A percentile compares a stretch with the other conserved stretches of the same genome.
Conservation (phyloP, 495 filamentous ascomycete species). For the Chaetomium fimeti region DNA sequence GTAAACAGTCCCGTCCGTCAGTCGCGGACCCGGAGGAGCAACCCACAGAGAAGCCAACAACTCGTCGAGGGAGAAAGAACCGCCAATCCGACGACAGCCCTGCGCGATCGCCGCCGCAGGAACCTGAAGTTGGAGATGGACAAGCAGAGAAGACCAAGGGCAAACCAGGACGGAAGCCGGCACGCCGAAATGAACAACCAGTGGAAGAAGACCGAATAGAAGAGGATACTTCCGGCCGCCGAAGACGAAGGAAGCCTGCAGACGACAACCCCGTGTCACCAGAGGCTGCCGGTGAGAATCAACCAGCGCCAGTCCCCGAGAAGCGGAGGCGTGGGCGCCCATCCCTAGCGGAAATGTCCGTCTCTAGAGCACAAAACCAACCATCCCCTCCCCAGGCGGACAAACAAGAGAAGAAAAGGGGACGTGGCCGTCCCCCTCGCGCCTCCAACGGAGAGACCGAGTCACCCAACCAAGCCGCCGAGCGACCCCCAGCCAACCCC, state of each 20-base stretch:
- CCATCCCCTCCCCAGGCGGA: background rate
- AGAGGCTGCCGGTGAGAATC: too few species aligned
- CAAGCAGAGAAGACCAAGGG: background rate
- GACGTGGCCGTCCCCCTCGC: slow-evolving; percentile 1
- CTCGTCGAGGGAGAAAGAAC: slow-evolving; percentile 19
- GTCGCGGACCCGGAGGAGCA: background rate
- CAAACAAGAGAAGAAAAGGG: slow-evolving; percentile 19
- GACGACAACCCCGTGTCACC: slow-evolving; percentile 10
- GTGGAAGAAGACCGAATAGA: background rate
- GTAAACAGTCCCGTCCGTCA: background rate
- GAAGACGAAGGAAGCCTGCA: slow-evolving; percentile 22
- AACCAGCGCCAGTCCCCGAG: background rate
- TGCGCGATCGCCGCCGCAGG: slow-evolving; percentile 6
- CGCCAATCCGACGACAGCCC: slow-evolving; percentile 14
- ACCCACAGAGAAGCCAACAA: slow-evolving; percentile 6
- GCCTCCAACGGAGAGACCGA: background rate
- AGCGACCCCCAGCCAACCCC: background rate
- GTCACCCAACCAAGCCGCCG: background rate
- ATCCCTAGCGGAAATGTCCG: slow-evolving; percentile 29
- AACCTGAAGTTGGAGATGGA: background rate
- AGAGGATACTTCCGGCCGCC: slow-evolving; percentile 13
- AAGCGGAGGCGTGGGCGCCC: slow-evolving; percentile 25
- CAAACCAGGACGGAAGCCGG: background rate
- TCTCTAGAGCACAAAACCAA: slow-evolving; percentile 31
- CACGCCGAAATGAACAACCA: background rate